These are phyloP conservation scores for Chalciporus chontae DNA, from an alignment of 768 basidiomycete genomes.

Conservation along the genomic window DNA sequence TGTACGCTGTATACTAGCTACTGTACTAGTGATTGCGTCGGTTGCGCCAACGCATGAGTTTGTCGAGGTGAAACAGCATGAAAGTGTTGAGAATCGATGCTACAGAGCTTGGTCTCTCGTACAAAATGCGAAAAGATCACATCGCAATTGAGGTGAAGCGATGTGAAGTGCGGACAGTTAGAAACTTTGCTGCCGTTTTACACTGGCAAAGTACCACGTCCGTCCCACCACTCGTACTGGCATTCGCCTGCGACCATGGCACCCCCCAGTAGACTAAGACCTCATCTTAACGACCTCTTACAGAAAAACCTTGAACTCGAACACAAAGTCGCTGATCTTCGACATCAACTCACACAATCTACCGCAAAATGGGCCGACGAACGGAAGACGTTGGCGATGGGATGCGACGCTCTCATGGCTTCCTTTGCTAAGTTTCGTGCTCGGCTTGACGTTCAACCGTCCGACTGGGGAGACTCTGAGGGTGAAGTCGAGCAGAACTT, in stretches of 20 bases:
- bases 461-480: constrained; percentile 21
- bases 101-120: not conserved
- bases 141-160: not conserved
- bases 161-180: not conserved
- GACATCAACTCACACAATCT: constrained; percentile 27
- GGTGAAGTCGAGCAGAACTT: constrained; percentile 25
- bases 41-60: no score
- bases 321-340: constrained; percentile 25
- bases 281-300: constrained; percentile 26
- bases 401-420: constrained; percentile 28
- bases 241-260: constrained; percentile 15
- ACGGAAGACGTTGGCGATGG: constrained; percentile 20
- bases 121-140: not conserved
- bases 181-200: not conserved
- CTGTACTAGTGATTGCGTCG: no score
- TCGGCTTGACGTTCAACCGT: constrained; percentile 18
- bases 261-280: constrained; percentile 23
- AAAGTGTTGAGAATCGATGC: not conserved
- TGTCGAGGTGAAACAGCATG: no score
- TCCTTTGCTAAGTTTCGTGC: constrained; percentile 31
- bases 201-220: not conserved
- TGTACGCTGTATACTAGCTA: no score
- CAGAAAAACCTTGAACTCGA: constrained; percentile 30
- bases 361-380: constrained; percentile 29
- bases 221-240: not conserved